Percentiles rank a stretch among this genome's conserved stretches.
Conservation (phyloP, 495 filamentous ascomycete species). For the Cairneyella variabilis region DNA sequence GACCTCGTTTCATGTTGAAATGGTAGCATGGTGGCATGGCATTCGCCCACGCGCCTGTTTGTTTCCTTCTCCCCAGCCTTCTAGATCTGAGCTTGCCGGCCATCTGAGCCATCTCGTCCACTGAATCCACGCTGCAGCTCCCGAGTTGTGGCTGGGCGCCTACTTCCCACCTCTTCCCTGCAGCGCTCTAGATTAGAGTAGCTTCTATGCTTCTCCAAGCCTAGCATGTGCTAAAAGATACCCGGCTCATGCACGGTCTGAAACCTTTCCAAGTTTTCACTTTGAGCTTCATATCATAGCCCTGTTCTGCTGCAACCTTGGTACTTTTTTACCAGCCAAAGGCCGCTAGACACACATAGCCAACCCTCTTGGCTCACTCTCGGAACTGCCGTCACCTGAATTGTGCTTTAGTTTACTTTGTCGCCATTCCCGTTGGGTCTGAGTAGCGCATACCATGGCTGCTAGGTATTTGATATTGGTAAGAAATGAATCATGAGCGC, state of each 20-base stretch:
- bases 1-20: not conserved
- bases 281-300: not conserved
- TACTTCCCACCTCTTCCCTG: not conserved
- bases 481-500: not conserved
- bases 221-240: not conserved
- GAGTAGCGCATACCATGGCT: not conserved
- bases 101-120: not conserved
- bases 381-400: not conserved
- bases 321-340: not conserved
- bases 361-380: not conserved
- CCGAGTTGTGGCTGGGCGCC: constrained; percentile 13
- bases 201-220: not conserved
- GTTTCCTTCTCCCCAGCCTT: too few relatives aligned
- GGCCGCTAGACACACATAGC: not conserved
- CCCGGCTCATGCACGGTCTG: not conserved
- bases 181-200: not conserved
- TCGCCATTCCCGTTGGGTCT: not conserved
- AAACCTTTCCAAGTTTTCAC: not conserved
- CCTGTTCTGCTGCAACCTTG: not conserved
- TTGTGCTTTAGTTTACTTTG: not conserved
- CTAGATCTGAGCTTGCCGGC: not conserved
- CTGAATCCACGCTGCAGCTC: too few relatives aligned
- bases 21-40: too few relatives aligned
- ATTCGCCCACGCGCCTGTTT: too few relatives aligned
- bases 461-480: not conserved